These are phyloP conservation scores for Cryphonectria carpinicola DNA, from an alignment of 2,329 filamentous ascomycete genomes.

Conservation along the genomic window DNA sequence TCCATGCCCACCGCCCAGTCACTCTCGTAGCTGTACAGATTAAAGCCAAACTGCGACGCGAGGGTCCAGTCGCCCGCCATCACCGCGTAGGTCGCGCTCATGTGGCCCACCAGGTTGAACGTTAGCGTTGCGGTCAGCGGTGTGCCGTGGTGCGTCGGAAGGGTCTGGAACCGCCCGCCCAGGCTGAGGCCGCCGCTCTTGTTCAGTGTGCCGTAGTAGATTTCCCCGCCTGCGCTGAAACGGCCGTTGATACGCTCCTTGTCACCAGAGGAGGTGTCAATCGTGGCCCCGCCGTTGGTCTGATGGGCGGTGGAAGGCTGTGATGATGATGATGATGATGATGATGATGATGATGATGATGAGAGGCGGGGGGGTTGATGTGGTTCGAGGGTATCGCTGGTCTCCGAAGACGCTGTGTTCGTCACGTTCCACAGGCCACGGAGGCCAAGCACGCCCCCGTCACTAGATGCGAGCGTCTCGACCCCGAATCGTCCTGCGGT, in stretches of 20 bases:
- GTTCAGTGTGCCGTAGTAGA: conserved; percentile 94
- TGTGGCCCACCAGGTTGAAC: conserved; percentile 89
- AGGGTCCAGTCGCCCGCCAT: conserved; percentile 82
- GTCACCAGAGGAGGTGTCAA: conserved; percentile 36
- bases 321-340: background rate
- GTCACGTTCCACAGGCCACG: conserved; percentile 81
- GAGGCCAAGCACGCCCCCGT: conserved; percentile 85
- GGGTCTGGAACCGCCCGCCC: conserved; percentile 85
- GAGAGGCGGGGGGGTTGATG: background rate
- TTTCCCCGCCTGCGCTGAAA: conserved; percentile 87
- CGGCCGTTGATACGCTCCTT: conserved; percentile 73
- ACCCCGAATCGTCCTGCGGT: conserved; percentile 75
- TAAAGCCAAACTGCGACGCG: conserved; percentile 93
- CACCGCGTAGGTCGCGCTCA: conserved; percentile 90
- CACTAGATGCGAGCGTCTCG: conserved; percentile 90
- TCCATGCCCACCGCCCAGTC: conserved; percentile 91
- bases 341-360: background rate
- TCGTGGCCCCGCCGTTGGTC: background rate
- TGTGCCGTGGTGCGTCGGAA: conserved; percentile 79
- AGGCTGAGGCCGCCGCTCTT: conserved; percentile 92
- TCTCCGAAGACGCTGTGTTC: conserved; percentile 30
- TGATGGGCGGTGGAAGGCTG: conserved; percentile 4
- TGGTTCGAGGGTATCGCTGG: background rate
- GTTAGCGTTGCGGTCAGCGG: conserved; percentile 94
- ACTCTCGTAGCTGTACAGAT: conserved; percentile 97